phyloP scores from a whole-genome alignment of 495 filamentous ascomycete species.

The Xylaria acuta region DNA sequence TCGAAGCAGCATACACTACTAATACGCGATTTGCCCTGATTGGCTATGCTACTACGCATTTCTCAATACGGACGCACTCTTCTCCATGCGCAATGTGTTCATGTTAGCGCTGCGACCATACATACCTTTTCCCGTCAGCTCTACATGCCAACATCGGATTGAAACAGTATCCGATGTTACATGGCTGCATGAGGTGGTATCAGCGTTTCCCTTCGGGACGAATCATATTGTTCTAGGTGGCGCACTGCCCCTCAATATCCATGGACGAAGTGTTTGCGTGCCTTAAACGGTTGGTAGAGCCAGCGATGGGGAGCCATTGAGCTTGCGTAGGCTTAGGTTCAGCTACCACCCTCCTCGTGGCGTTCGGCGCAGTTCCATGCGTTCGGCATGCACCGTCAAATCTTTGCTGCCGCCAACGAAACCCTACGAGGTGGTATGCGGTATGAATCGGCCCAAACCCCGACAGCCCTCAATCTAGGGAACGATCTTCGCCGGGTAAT shows the following conservation, averaged over 20 bases:
- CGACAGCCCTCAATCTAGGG: slow-evolving; percentile 8
- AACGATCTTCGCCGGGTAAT: slow-evolving; percentile 12
- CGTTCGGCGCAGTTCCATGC: slow-evolving; percentile 9
- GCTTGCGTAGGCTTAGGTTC: neutral
- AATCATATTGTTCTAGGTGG: slow-evolving; percentile 16
- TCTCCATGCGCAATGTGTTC: slow-evolving; percentile 13
- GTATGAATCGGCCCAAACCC: neutral
- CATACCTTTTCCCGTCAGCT: slow-evolving; percentile 3
- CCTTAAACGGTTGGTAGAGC: neutral
- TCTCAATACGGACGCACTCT: neutral
- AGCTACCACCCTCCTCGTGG: slow-evolving; percentile 17
- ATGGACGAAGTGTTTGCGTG: slow-evolving; percentile 4
- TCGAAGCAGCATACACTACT: neutral
- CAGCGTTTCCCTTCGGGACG: slow-evolving; percentile 10
- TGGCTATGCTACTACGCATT: slow-evolving; percentile 8
- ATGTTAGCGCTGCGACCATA: slow-evolving; percentile 14
- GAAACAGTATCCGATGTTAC: slow-evolving; percentile 19
- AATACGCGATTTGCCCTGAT: slow-evolving; percentile 10
- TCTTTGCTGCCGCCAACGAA: neutral
- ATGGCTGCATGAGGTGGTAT: slow-evolving; percentile 27
- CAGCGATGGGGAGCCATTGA: slow-evolving; percentile 5
- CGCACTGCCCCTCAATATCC: slow-evolving; percentile 20
- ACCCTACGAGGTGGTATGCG: neutral
- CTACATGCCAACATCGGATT: slow-evolving; percentile 17
- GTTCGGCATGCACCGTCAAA: slow-evolving; percentile 13